Evolutionary conservation across 2,329 filamentous ascomycete species (phyloP).

Genomic region (Dactylonectria estremocensis): DNA sequence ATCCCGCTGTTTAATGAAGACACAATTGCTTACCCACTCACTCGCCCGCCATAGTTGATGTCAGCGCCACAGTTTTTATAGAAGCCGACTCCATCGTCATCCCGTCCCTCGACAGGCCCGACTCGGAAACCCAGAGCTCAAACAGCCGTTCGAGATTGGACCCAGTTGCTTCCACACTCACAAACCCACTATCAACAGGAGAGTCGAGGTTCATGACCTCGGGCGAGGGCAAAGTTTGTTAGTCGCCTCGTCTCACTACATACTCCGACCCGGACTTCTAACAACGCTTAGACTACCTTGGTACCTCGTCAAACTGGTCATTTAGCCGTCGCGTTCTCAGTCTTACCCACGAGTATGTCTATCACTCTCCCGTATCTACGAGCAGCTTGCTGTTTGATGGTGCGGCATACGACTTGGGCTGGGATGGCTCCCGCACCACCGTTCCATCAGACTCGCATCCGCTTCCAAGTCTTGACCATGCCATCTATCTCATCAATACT

Average conservation of each 20-base stretch:
- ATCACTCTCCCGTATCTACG: conserved; percentile 59
- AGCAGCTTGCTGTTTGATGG: conserved; percentile 66
- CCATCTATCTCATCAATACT: conserved; percentile 68
- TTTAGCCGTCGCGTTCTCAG: conserved; percentile 66
- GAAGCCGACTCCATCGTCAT: conserved; percentile 32
- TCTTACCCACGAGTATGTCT: conserved; percentile 63
- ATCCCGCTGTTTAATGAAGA: too few relatives aligned
- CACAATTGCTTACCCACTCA: background rate
- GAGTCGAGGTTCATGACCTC: conserved; percentile 60
- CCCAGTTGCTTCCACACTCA: conserved; percentile 52
- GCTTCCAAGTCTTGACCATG: conserved; percentile 66
- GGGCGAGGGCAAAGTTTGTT: conserved; percentile 59
- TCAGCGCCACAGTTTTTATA: conserved; percentile 13
- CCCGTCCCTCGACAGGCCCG: conserved; percentile 31
- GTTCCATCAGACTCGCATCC: conserved; percentile 38
- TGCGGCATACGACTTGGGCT: conserved; percentile 65
- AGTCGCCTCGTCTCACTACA: conserved; percentile 37
- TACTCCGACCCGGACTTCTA: background rate
- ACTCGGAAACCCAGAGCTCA: conserved; percentile 35
- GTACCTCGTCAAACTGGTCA: conserved; percentile 71
- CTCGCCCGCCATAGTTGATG: conserved; percentile 14
- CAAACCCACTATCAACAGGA: conserved; percentile 59
- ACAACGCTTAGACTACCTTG: conserved; percentile 63
- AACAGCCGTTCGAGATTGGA: conserved; percentile 44
- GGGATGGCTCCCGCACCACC: conserved; percentile 59